Percentiles rank a stretch among this genome's conserved stretches.
Evolutionary conservation across 345 rosid species (phyloP).

Genomic region (Rhizophora apiculata): DNA sequence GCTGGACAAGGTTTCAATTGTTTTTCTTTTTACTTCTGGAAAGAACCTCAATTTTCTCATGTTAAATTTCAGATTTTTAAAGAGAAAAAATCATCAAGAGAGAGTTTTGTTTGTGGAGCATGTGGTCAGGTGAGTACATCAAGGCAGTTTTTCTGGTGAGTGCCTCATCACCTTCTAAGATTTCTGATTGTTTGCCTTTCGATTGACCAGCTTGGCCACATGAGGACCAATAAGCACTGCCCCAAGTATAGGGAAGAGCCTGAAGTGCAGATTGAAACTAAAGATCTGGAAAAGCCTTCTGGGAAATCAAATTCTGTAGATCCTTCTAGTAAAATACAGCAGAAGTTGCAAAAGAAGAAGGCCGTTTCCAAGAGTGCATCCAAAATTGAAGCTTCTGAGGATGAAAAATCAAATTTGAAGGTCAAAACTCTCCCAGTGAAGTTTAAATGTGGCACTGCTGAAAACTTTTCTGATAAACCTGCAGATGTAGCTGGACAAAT

Average conservation of each 20-base stretch:
- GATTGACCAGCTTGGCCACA: conserved; percentile 81
- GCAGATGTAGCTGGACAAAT: conserved; percentile 41
- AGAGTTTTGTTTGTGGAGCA: conserved; percentile 91
- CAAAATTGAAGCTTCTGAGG: conserved; percentile 52
- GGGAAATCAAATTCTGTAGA: conserved; percentile 55
- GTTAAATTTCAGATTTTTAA: conserved; percentile 50
- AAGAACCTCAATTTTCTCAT: background rate
- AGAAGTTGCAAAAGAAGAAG: conserved; percentile 59
- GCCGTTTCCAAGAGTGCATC: conserved; percentile 40
- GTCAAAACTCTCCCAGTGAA: conserved; percentile 64
- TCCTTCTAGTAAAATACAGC: conserved; percentile 49
- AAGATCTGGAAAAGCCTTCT: conserved; percentile 52
- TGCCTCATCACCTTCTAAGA: background rate
- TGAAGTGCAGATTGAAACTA: conserved; percentile 50
- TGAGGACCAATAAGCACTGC: conserved; percentile 98
- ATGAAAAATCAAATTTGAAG: conserved; percentile 49
- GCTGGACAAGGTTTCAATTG: background rate
- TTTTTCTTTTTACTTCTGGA: background rate
- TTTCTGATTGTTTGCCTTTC: conserved; percentile 18
- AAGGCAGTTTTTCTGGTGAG: background rate
- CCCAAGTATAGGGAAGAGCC: conserved; percentile 87
- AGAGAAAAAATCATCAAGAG: conserved; percentile 96
- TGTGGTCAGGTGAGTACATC: conserved; percentile 73
- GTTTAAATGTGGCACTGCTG: conserved; percentile 65
- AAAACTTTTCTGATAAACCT: conserved; percentile 49